Conservation (phyloP, 2,329 filamentous ascomycete species). For the Metarhizium album region DNA sequence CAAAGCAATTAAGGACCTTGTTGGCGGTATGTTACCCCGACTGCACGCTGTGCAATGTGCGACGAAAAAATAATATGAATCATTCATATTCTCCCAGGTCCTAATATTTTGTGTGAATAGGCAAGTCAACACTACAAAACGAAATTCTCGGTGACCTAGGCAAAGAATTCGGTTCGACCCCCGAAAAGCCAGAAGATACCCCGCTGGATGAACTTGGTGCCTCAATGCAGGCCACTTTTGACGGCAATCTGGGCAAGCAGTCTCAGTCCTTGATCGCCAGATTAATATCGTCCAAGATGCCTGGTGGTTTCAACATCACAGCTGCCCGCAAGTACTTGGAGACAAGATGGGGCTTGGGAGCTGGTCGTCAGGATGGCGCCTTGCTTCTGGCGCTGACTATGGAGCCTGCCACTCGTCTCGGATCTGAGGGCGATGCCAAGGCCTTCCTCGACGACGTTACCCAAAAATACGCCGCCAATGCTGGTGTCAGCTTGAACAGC, state of each 20-base stretch:
- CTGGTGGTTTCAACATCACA: constrained; percentile 98
- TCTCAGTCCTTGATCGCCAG: constrained; percentile 87
- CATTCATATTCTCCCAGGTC: neutral
- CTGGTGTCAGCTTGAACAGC: constrained; percentile 74
- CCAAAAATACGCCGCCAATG: constrained; percentile 78
- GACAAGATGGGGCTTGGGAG: constrained; percentile 78
- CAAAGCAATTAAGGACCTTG: constrained; percentile 97
- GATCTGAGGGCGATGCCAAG: constrained; percentile 85
- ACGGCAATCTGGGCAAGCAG: constrained; percentile 95
- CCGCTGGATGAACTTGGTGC: constrained; percentile 91
- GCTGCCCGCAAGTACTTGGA: constrained; percentile 90
- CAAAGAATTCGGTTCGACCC: constrained; percentile 96
- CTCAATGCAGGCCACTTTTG: constrained; percentile 96
- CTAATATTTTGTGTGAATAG: constrained; percentile 32
- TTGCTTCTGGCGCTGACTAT: constrained; percentile 82
- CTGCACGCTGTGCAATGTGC: neutral
- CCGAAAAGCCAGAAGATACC: constrained; percentile 96
- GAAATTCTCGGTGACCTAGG: constrained; percentile 96
- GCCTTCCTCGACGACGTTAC: constrained; percentile 78
- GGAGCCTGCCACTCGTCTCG: constrained; percentile 81
- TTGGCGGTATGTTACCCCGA: constrained; percentile 62
- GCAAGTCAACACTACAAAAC: constrained; percentile 97
- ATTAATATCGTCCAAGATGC: constrained; percentile 98
- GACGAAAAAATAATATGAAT: neutral
- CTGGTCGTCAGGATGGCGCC: constrained; percentile 84